Evolutionary conservation across 352 stramenopile species (phyloP), one percentile per base, ranked within the genome.

Genomic region (Globisporangium recalcitrans): DNA sequence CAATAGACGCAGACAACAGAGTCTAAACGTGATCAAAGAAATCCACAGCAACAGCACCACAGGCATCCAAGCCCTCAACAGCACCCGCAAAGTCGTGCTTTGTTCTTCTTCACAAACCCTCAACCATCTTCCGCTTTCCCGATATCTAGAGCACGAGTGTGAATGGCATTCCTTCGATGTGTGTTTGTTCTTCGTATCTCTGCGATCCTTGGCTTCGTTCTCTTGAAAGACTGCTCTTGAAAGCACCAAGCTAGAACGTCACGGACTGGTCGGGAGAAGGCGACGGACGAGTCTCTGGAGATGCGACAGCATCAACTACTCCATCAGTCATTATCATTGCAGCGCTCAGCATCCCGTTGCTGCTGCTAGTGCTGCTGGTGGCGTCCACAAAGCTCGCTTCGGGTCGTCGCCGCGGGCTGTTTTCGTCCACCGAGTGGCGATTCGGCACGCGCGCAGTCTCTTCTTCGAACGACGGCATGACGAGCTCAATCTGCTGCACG

Each of bases 401-500:
- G 36, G 47, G 58, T 56, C 31, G 46, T 56, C 32, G 40, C 21
- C 38, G n/a, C 11, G 40, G 60, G 44, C 51, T 65, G 14, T 7
- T 62, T 26, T 58, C 47, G 47, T 56, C 58, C 16, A 57, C 21
- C 32, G 66, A 53, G 24, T 46, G 21, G 2, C 27, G 56, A 21
- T 29, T 58, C 49, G 58, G 34, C 22, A 46, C 29, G 27, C 67
- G 67, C 31, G 75, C 70, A 2, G 70, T 80, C 10, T 78, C 72
- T 8, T 87, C 70, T 52, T 87, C 75, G 31, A 85, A 73, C 5
- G 72, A 60, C 19, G 74, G 52, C 67, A 90, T 78, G 9, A 74
- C 73, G 38, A 86, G 72, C 54, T 81, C 59, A 40, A 86, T 82
- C 65, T 87, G 69, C 57, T 85, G 75, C 13, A 77, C 49, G 21